phyloP scores from a whole-genome alignment of 208 protist species.

The Entamoeba histolytica region DNA sequence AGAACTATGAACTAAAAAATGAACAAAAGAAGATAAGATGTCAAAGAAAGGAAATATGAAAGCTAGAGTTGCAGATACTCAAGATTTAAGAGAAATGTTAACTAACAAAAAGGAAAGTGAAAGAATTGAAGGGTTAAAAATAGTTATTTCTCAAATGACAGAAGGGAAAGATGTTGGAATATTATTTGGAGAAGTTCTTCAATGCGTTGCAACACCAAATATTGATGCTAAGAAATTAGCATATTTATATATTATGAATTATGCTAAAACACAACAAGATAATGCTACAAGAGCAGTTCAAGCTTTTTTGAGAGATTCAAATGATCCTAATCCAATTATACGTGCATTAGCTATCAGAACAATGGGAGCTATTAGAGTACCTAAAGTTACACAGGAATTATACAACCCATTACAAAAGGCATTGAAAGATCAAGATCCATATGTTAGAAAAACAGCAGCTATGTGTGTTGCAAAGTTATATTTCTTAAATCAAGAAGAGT shows the following conservation, averaged over 20 bases:
- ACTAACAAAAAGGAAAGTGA: background rate
- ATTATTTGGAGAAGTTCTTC: conserved; percentile 70
- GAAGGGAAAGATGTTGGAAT: conserved; percentile 79
- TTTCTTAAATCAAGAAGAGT: conserved; percentile 60
- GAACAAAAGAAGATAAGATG: background rate
- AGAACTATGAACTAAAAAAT: too few species aligned
- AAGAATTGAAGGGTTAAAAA: conserved; percentile 49
- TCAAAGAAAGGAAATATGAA: background rate
- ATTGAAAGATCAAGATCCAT: conserved; percentile 75
- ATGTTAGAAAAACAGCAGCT: conserved; percentile 86
- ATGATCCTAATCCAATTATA: conserved; percentile 73
- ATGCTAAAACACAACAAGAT: conserved; percentile 80
- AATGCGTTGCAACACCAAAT: conserved; percentile 68
- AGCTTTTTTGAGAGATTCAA: conserved; percentile 54
- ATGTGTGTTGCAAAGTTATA: conserved; percentile 85
- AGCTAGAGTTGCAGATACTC: background rate
- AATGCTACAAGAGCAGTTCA: conserved; percentile 74
- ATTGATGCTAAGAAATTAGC: conserved; percentile 88
- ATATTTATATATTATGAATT: conserved; percentile 92
- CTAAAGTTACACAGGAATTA: conserved; percentile 83
- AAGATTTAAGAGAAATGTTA: background rate
- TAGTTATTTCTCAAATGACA: conserved; percentile 88
- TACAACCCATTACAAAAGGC: conserved; percentile 63
- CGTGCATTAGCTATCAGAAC: conserved; percentile 85
- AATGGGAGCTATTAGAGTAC: conserved; percentile 85